These are phyloP conservation scores for Rutidosis leptorrhynchoides DNA, from an alignment of 129 eudicot genomes.

Conservation along the genomic window DNA sequence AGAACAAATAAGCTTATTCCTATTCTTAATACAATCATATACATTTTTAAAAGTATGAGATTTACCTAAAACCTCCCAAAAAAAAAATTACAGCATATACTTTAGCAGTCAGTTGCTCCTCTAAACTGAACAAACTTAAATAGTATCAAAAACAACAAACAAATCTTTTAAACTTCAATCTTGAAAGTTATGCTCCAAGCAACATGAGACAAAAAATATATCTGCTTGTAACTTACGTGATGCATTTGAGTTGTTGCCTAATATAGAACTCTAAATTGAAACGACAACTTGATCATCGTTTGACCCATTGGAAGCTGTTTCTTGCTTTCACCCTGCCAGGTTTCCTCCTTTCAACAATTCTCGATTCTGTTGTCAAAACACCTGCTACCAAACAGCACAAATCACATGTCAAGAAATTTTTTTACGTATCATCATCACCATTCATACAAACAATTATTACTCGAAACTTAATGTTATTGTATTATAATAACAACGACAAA, in stretches of 20 bases:
- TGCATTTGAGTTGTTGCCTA: not conserved
- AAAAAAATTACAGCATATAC: conserved; percentile 7
- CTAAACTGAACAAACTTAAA: conserved; percentile 10
- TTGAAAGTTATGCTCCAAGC: not conserved
- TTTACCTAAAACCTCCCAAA: conserved; percentile 10
- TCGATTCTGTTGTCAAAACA: conserved; percentile 82
- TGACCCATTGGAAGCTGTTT: conserved; percentile 99
- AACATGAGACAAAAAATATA: not conserved
- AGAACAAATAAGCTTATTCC: too few relatives aligned
- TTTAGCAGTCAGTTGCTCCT: not conserved
- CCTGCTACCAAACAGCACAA: conserved; percentile 53
- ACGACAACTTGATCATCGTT: conserved; percentile 45
- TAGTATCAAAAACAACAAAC: conserved; percentile 7
- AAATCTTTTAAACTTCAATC: conserved; percentile 8
- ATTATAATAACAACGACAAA: too few relatives aligned
- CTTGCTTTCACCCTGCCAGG: conserved; percentile 97
- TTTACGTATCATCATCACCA: too few relatives aligned
- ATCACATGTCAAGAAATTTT: conserved; percentile 10
- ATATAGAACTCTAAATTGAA: not conserved
- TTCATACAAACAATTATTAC: too few relatives aligned
- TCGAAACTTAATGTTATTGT: too few relatives aligned
- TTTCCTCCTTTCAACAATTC: conserved; percentile 89
- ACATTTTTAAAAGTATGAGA: too few relatives aligned
- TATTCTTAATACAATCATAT: too few relatives aligned
- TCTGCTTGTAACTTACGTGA: not conserved